Base-by-base conservation (phyloP, 1,284 basidiomycete genomes). In the Mycosarcoma maydis region DNA sequence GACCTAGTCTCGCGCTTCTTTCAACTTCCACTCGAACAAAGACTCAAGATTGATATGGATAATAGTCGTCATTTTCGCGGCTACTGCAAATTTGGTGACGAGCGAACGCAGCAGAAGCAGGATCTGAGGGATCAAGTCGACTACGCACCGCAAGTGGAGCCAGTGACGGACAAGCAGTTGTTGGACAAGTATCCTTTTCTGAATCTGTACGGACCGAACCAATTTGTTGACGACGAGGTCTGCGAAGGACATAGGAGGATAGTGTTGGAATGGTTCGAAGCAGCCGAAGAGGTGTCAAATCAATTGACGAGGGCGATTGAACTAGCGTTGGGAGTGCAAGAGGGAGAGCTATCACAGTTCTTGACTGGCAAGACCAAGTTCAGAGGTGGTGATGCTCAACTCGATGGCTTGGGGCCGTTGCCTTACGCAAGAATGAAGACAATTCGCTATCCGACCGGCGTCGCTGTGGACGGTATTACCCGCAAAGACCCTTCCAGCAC, bases 371-470 rank as follows among this genome's bases (percentile, higher is more conserved):
- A 66, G 19, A 46, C 40, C 11, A 41, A n/a, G n/a, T n/a, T 32
- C 2, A 16, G 19, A 17, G 27, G 37, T 20, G 26, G 36, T 2
- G 61, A 58, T 37, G 36, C 27, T 9, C 20, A 22, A 16, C 10
- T 68, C 5, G 46, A 32, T 1, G 9, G 33, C 17, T 24, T 67
- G 3, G 70, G 67, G 0, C 40, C 64, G 2, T 14, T 60, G 14
- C 69, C 59, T 22, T 77, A 75, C 48, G 60, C 66, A 10, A 37
- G 76, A 9, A 73, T 76, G 72, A 77, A 77, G 59, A 71, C 62
- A 11, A 77, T 77, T 39, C 64, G 76, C 4, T 77, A 77, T 34
- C 76, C 76, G 2, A 44, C 43, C 0, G 72, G 60, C 5, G 32
- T 39, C 14, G 47, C 17, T 0, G 72, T 76, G 2, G 75, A 77